Evolutionary conservation across 768 basidiomycete species (phyloP).

Genomic region (Lactarius hengduanensis): DNA sequence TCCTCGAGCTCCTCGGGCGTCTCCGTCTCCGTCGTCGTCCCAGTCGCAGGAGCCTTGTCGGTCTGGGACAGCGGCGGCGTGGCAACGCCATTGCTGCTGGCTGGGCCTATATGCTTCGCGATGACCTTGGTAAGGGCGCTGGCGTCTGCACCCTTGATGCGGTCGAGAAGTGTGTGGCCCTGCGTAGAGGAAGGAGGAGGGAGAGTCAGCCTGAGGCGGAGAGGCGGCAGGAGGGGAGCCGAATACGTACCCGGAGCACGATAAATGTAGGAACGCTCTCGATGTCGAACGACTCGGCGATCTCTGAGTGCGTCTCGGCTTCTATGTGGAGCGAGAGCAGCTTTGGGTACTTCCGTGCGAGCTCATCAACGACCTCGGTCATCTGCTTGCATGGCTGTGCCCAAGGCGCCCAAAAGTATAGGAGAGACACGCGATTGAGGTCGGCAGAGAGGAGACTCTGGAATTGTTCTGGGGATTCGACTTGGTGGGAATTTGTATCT

Average conservation of each 20-base stretch:
- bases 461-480: constrained; percentile 70
- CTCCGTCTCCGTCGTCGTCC: constrained; percentile 44
- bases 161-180: constrained; percentile 85
- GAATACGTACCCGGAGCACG: constrained; percentile 63
- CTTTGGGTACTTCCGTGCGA: constrained; percentile 67
- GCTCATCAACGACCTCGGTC: constrained; percentile 73
- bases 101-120: constrained; percentile 48
- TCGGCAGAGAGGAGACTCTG: constrained; percentile 71
- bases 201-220: background rate
- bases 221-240: background rate
- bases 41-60: constrained; percentile 32
- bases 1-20: constrained; percentile 62
- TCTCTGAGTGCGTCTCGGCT: constrained; percentile 71
- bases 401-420: constrained; percentile 95
- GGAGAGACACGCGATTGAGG: constrained; percentile 75
- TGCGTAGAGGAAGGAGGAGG: constrained; percentile 35
- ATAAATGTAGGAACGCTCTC: constrained; percentile 86
- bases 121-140: constrained; percentile 58
- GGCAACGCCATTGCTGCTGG: constrained; percentile 20
- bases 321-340: constrained; percentile 75
- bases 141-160: constrained; percentile 81
- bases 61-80: constrained; percentile 51
- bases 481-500: constrained; percentile 42
- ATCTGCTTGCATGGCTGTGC: constrained; percentile 89
- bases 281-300: constrained; percentile 90